Conservation (phyloP, 78 protist genomes). For the Tieghemostelium lacteum region DNA sequence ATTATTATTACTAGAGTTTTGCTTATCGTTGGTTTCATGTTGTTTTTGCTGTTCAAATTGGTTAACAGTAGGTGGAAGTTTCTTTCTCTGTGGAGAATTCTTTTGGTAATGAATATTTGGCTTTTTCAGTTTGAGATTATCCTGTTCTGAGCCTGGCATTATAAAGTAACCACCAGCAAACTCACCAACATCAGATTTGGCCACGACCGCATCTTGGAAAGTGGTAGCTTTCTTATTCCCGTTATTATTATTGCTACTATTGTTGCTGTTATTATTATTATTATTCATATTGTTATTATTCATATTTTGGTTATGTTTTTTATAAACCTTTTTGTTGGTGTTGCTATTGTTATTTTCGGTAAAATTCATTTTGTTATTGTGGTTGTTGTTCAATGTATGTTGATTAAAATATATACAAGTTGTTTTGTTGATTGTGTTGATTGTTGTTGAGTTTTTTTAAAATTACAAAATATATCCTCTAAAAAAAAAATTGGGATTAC, state of each 20-base stretch:
- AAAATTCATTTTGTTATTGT: slow-evolving; percentile 13
- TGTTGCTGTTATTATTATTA: neutral
- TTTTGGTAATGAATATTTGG: slow-evolving; percentile 16
- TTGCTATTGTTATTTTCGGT: slow-evolving; percentile 8
- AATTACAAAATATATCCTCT: slow-evolving; percentile 22
- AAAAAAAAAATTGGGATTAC: slow-evolving; percentile 16
- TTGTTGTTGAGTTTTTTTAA: neutral
- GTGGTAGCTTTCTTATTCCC: neutral
- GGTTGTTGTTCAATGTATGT: neutral
- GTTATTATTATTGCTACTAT: neutral
- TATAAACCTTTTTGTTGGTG: too few relatives aligned
- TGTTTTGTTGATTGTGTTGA: neutral
- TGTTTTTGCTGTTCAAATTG: slow-evolving; percentile 38
- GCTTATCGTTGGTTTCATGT: slow-evolving; percentile 3
- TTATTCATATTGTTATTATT: neutral
- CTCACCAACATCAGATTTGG: slow-evolving; percentile 72
- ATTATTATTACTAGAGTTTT: too few relatives aligned
- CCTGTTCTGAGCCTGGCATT: slow-evolving; percentile 29
- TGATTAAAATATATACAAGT: slow-evolving; percentile 4
- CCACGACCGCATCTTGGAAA: slow-evolving; percentile 64
- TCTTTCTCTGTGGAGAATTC: slow-evolving; percentile 72
- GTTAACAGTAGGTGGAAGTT: slow-evolving; percentile 20
- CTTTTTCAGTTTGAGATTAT: slow-evolving; percentile 33
- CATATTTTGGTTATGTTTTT: neutral
- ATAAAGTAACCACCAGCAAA: slow-evolving; percentile 77